Conservation (phyloP, 495 filamentous ascomycete species). For the Penicillium paradoxum region DNA sequence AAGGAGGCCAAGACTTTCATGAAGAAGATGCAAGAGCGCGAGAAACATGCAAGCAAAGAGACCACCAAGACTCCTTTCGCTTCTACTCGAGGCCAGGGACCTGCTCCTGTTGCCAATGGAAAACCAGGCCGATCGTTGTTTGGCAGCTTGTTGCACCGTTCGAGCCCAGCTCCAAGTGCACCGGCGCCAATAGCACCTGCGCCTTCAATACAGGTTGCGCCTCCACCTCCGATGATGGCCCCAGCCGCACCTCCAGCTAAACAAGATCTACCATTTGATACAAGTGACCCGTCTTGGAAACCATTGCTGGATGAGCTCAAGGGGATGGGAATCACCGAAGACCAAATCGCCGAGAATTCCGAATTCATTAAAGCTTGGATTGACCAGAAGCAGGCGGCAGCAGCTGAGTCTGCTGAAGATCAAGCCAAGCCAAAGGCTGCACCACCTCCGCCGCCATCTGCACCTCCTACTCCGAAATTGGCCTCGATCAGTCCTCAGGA, state of each 20-base stretch:
- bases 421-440: conserved; percentile 49
- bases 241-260: conserved; percentile 35
- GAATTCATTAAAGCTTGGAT: conserved; percentile 95
- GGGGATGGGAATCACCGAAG: conserved; percentile 85
- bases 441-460: conserved; percentile 52
- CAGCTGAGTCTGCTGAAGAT: conserved; percentile 27
- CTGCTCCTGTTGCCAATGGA: conserved; percentile 42
- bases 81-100: conserved; percentile 47
- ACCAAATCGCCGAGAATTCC: conserved; percentile 85
- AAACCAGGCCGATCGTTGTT: conserved; percentile 54
- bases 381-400: conserved; percentile 64
- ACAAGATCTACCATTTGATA: conserved; percentile 64
- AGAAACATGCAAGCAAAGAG: conserved; percentile 87
- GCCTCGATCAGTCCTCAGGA: conserved; percentile 60
- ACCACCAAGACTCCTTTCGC: conserved; percentile 75
- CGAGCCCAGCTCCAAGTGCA: conserved; percentile 53
- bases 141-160: conserved; percentile 67
- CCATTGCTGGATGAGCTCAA: conserved; percentile 77
- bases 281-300: conserved; percentile 77
- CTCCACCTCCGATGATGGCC: conserved; percentile 27
- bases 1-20: conserved; percentile 93
- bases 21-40: conserved; percentile 90
- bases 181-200: conserved; percentile 44
- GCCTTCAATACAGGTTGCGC: conserved; percentile 45
- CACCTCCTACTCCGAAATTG: conserved; percentile 43